These are phyloP conservation scores for Scutellaria baicalensis DNA, from an alignment of 257 asterid genomes.

Conservation along the genomic window DNA sequence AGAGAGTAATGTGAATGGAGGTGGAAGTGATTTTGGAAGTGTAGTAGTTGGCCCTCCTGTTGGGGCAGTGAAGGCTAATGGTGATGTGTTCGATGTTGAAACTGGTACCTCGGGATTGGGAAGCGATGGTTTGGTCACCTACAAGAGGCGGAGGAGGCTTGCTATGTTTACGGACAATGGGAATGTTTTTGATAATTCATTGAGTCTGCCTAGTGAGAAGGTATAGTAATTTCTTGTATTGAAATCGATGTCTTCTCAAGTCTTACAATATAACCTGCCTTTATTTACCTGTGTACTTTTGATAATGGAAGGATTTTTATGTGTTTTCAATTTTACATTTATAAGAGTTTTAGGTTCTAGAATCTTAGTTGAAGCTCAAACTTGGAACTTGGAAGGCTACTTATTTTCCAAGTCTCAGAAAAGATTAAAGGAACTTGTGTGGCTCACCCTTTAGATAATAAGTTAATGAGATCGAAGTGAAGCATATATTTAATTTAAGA, in stretches of 20 bases:
- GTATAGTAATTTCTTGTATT: conserved; percentile 21
- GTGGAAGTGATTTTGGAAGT: conserved; percentile 16
- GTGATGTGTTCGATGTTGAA: conserved; percentile 16
- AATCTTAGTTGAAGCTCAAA: not conserved
- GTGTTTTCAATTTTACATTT: not conserved
- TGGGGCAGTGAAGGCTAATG: conserved; percentile 29
- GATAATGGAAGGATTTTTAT: not conserved
- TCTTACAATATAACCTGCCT: not conserved
- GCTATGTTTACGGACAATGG: conserved; percentile 19
- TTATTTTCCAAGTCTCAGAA: not conserved
- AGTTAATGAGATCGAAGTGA: not conserved
- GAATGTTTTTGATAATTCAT: conserved; percentile 20
- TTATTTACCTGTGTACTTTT: not conserved
- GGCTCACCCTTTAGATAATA: not conserved
- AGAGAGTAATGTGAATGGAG: conserved; percentile 23
- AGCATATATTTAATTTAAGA: too few species aligned
- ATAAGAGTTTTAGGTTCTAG: not conserved
- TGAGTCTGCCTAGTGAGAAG: conserved; percentile 34
- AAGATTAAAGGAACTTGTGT: not conserved
- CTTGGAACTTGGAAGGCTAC: not conserved
- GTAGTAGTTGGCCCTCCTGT: conserved; percentile 13
- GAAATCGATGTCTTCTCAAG: not conserved
- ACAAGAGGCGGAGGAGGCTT: conserved; percentile 73
- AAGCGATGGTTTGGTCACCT: conserved; percentile 39
- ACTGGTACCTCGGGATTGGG: conserved; percentile 26